Percentiles rank a stretch among this genome's conserved stretches.
Evolutionary conservation across 2,329 filamentous ascomycete species (phyloP).

Genomic region (Fusarium compactum): DNA sequence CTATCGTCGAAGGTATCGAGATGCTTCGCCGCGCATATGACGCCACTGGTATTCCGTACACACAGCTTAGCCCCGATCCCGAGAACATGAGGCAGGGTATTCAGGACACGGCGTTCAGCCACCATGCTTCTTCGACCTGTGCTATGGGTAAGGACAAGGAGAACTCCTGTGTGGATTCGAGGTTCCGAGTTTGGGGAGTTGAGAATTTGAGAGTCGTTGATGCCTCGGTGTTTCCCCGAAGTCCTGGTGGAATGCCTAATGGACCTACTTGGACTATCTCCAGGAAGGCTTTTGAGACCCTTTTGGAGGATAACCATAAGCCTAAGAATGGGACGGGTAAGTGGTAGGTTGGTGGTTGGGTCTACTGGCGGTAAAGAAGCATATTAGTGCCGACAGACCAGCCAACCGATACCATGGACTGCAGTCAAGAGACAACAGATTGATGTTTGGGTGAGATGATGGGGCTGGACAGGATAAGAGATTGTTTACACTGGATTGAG

Average conservation of each 20-base stretch:
- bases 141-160: not conserved
- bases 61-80: not conserved
- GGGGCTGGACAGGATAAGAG: rapidly evolving
- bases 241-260: slow-evolving; percentile 11
- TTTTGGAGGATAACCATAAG: slow-evolving; percentile 10
- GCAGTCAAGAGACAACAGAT: rapidly evolving
- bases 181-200: slow-evolving; percentile 1
- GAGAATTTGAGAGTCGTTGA: slow-evolving; percentile 10
- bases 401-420: too few species aligned
- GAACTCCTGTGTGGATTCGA: not conserved
- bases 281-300: slow-evolving; percentile 7
- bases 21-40: slow-evolving; percentile 2
- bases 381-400: too few species aligned
- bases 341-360: not conserved
- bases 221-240: slow-evolving; percentile 6
- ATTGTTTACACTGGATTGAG: not conserved
- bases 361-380: not conserved
- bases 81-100: not conserved
- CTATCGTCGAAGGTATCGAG: slow-evolving; percentile 11
- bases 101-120: not conserved
- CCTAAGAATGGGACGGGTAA: not conserved
- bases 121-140: not conserved
- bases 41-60: slow-evolving; percentile 9
- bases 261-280: slow-evolving; percentile 16
- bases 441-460: rapidly evolving